A percentile compares a stretch with the other conserved stretches of the same genome.
phyloP scores from a whole-genome alignment of 495 filamentous ascomycete genomes.

The Tuber umbilicatum region DNA sequence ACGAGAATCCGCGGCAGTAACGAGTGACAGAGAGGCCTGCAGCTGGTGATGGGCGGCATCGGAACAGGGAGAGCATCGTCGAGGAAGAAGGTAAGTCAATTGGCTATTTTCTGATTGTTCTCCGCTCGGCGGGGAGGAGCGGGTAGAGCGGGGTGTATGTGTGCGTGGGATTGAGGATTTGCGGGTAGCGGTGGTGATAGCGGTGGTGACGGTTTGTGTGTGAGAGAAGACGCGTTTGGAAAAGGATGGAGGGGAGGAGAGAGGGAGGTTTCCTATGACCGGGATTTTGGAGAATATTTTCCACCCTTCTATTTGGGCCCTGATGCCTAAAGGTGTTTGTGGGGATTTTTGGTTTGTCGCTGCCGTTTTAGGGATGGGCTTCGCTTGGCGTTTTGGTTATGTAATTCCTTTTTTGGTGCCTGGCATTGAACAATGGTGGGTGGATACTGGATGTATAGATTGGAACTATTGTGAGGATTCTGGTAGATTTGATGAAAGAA shows the following conservation, averaged over 20 bases:
- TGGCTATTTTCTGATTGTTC: not conserved
- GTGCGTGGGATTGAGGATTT: not conserved
- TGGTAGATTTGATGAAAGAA: not conserved
- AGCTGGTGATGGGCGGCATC: not conserved
- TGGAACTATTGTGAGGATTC: not conserved
- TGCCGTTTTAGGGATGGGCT: not conserved
- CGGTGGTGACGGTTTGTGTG: not conserved
- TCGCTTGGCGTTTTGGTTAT: not conserved
- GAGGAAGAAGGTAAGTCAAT: not conserved
- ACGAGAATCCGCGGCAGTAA: constrained; percentile 14
- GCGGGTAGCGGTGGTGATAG: not conserved
- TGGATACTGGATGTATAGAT: not conserved
- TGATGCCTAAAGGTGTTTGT: not conserved
- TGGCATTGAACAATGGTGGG: not conserved
- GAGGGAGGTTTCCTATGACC: not conserved
- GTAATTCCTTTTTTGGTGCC: not conserved
- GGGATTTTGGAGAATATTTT: not conserved
- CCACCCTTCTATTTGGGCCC: not conserved
- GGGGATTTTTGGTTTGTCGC: not conserved
- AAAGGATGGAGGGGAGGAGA: not conserved
- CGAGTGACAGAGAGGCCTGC: not conserved
- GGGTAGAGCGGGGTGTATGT: not conserved
- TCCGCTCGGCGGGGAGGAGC: not conserved
- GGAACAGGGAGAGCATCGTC: constrained; percentile 25
- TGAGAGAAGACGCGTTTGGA: not conserved